phyloP scores from a whole-genome alignment of 2,329 filamentous ascomycete species.

The Calonectria henricotiae region DNA sequence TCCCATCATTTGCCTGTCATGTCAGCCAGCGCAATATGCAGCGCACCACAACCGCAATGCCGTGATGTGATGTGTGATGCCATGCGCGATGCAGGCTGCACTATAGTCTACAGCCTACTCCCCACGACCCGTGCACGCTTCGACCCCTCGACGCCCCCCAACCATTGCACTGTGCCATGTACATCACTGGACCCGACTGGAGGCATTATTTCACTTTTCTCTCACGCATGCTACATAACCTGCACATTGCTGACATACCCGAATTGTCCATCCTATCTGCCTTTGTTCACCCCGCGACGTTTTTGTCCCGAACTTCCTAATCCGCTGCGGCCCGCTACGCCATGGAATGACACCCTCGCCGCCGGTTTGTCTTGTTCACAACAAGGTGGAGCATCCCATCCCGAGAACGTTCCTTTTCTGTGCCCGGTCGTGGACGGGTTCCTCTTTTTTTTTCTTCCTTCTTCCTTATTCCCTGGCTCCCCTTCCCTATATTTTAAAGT shows the following conservation, averaged over 20 bases:
- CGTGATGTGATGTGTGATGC: conserved; percentile 33
- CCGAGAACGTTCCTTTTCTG: conserved; percentile 1
- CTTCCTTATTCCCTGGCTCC: neutral
- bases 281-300: conserved; percentile 17
- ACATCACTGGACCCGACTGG: neutral
- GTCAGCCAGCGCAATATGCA: conserved; percentile 33
- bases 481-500: neutral
- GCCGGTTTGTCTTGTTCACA: neutral
- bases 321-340: conserved; percentile 19
- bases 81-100: conserved; percentile 28
- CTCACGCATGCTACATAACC: neutral
- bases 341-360: conserved; percentile 18
- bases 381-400: conserved; percentile 11
- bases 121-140: conserved; percentile 9
- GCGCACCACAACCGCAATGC: conserved; percentile 21
- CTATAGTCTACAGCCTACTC: conserved; percentile 19
- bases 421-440: conserved; percentile 15
- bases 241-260: conserved; percentile 8
- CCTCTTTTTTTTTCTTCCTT: conserved; percentile 10
- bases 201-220: conserved; percentile 17
- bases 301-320: conserved; percentile 20
- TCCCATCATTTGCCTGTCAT: conserved; percentile 31
- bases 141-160: neutral
- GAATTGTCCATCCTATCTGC: conserved; percentile 14
- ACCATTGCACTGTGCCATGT: conserved; percentile 3